phyloP scores from a whole-genome alignment of 2,329 filamentous ascomycete genomes.

The Colletotrichum sansevieriae region DNA sequence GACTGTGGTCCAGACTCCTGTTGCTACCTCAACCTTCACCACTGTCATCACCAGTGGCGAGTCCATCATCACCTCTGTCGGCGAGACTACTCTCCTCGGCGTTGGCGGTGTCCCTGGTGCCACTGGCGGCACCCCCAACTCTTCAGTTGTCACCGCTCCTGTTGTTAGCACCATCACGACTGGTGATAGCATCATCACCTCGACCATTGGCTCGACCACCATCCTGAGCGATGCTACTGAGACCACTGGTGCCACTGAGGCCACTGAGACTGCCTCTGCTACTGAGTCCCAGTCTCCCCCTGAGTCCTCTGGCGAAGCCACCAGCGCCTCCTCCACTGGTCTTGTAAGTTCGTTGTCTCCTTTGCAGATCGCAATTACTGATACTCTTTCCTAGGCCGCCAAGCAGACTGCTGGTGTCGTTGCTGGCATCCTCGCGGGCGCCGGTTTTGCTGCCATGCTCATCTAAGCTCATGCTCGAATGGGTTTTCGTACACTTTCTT shows the following conservation, averaged over 20 bases:
- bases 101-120: constrained; percentile 33
- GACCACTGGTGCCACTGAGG: constrained; percentile 43
- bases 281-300: constrained; percentile 27
- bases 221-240: constrained; percentile 44
- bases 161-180: constrained; percentile 39
- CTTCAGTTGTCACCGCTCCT: constrained; percentile 35
- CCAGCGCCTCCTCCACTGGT: constrained; percentile 32
- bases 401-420: constrained; percentile 58
- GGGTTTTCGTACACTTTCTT: constrained; percentile 28
- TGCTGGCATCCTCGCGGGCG: constrained; percentile 61
- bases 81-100: constrained; percentile 47
- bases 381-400: constrained; percentile 24
- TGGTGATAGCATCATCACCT: constrained; percentile 27
- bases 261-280: constrained; percentile 38
- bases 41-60: constrained; percentile 44
- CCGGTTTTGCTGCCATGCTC: constrained; percentile 62
- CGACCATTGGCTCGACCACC: constrained; percentile 44
- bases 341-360: constrained; percentile 45
- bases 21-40: constrained; percentile 49
- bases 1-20: constrained; percentile 45
- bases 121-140: constrained; percentile 16
- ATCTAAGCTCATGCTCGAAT: constrained; percentile 53
- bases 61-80: constrained; percentile 46
- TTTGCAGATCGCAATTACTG: background rate
- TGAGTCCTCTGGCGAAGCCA: constrained; percentile 25